Evolutionary conservation across 306 rosid species (phyloP).

Genomic region (Ammopiptanthus mongolicus): DNA sequence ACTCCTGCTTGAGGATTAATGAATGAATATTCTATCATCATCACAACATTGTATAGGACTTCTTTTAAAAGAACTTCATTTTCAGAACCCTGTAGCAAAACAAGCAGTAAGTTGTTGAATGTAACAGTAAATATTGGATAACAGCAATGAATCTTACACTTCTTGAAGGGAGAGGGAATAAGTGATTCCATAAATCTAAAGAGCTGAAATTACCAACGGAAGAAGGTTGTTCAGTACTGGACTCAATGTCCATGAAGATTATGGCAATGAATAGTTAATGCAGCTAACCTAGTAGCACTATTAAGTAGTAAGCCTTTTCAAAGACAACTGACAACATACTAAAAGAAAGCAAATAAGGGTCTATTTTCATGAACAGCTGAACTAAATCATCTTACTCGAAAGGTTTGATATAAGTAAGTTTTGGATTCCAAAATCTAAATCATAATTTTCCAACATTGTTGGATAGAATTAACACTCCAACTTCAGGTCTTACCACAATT

Average conservation of each 20-base stretch:
- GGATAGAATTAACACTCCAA: background rate
- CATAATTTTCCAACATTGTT: constrained; percentile 6
- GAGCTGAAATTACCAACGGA: constrained; percentile 19
- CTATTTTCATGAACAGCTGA: constrained; percentile 15
- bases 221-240: constrained; percentile 3
- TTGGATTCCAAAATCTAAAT: constrained; percentile 7
- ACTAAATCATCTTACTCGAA: constrained; percentile 10
- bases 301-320: constrained; percentile 16
- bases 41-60: constrained; percentile 46
- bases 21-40: constrained; percentile 50
- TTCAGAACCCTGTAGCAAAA: constrained; percentile 49
- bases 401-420: constrained; percentile 9
- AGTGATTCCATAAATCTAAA: background rate
- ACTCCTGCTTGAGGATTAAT: constrained; percentile 35
- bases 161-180: constrained; percentile 7
- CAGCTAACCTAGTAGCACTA: constrained; percentile 28
- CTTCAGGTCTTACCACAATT: constrained; percentile 6
- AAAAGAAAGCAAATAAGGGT: constrained; percentile 13
- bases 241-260: constrained; percentile 9
- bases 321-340: background rate
- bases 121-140: background rate
- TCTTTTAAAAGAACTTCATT: constrained; percentile 47
- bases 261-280: constrained; percentile 5
- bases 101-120: constrained; percentile 13
- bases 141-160: background rate